Evolutionary conservation across 306 rosid genomes (phyloP), one percentile per base, ranked within the genome.

Genomic region (Ammopiptanthus mongolicus): DNA sequence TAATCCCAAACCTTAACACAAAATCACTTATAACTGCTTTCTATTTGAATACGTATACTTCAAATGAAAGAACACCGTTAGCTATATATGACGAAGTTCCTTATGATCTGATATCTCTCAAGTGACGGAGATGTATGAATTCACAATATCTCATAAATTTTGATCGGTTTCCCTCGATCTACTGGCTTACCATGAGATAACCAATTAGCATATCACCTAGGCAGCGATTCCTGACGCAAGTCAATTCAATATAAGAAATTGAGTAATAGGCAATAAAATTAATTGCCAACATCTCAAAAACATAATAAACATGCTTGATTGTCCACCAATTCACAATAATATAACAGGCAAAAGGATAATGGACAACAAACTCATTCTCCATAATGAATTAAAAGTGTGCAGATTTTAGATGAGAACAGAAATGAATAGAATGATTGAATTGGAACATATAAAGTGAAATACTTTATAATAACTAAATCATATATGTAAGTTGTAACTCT

Each of bases 171-270:
- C 81, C 75, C 84, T 86, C 83, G 85, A 86, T 83, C 92, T 88
- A 84, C 79, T 59, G 81, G 81, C 88, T 81, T 81, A 87, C 85
- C 87, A 73, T 81, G 81, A 81, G 75, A 80, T 76, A 76, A 78
- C 80, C 88, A 82, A 84, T 84, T 77, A 79, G 74, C 86, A 89
- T 79, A 81, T 85, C 87, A 80, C 82, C 97, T 96, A 96, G 51
- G 99, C 83, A 85, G 96, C 96, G 84, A 92, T 90, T 81, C 98
- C 99, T 96, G 89, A 81, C 78, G 53, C 79, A 78, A 78, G 15
- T 47, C 19, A 66, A 73, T 23, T 60, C 13, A 8, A 39, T 80
- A 75, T 44, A 21, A 69, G 50, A 52, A 69, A 73, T 55, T 42
- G 15, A 73, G 59, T 61, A 50, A 55, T n/a, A 44, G 57, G 15